Evolutionary conservation across 2,329 filamentous ascomycete species (phyloP).

Genomic region (Salinomyces thailandicus): DNA sequence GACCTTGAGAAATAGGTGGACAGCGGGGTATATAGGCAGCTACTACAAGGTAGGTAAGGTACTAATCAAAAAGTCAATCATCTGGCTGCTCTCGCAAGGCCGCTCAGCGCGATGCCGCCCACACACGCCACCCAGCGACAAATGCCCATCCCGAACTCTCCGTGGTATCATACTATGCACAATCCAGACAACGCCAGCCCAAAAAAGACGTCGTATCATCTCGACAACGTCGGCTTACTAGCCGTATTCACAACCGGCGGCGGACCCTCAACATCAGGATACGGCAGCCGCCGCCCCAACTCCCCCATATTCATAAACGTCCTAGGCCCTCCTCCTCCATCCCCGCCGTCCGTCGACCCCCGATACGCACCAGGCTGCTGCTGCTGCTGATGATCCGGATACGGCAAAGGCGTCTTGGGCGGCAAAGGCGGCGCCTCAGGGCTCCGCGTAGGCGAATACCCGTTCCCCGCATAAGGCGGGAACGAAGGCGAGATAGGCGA

Average conservation of each 20-base stretch:
- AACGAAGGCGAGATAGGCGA: conserved; percentile 7
- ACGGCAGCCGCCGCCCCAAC: conserved; percentile 47
- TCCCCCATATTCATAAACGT: conserved; percentile 26
- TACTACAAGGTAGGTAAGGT: too few relatives aligned
- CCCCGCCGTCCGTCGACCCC: conserved; percentile 6
- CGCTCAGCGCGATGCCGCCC: too few relatives aligned
- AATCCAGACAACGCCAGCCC: too few relatives aligned
- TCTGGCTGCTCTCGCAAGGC: too few relatives aligned
- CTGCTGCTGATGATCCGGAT: conserved; percentile 11
- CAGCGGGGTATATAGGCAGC: too few relatives aligned
- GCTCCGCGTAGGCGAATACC: conserved; percentile 11
- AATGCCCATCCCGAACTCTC: too few relatives aligned
- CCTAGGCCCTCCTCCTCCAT: conserved; percentile 8
- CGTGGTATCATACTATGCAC: too few relatives aligned
- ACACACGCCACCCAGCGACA: too few relatives aligned
- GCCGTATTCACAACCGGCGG: conserved; percentile 79
- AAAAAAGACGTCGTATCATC: neutral
- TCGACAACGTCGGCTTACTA: conserved; percentile 52
- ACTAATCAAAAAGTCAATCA: too few relatives aligned
- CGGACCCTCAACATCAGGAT: conserved; percentile 68
- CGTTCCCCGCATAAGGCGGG: conserved; percentile 1
- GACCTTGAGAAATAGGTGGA: too few relatives aligned
- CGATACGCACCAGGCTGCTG: too few relatives aligned
- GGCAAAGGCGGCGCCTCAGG: conserved; percentile 18
- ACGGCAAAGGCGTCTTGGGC: conserved; percentile 23